phyloP scores from a whole-genome alignment of 345 rosid species.

The Citropsis articulata region DNA sequence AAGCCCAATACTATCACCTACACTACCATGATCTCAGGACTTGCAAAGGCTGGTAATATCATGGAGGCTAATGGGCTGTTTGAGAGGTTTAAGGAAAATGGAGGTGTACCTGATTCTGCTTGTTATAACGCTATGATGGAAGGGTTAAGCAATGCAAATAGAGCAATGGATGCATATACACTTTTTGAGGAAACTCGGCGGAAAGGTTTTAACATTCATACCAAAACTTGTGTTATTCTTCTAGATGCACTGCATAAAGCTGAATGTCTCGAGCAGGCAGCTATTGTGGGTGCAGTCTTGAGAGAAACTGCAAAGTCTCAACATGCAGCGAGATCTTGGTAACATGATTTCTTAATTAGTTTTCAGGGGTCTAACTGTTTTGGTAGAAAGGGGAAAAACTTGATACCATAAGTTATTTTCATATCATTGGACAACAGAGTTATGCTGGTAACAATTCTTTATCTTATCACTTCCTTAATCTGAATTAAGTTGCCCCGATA shows the following conservation, averaged over 20 bases:
- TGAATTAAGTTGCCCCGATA: background rate
- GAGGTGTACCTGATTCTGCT: slow-evolving; percentile 74
- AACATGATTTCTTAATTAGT: slow-evolving; percentile 17
- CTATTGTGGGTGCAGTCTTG: slow-evolving; percentile 85
- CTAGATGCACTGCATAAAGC: slow-evolving; percentile 83
- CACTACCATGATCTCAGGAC: slow-evolving; percentile 85
- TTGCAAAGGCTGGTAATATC: slow-evolving; percentile 85
- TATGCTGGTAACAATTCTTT: background rate
- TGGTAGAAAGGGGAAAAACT: background rate
- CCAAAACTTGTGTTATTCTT: slow-evolving; percentile 79
- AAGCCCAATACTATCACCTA: slow-evolving; percentile 67
- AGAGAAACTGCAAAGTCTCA: slow-evolving; percentile 84
- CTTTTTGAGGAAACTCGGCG: slow-evolving; percentile 82
- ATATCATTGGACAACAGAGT: background rate
- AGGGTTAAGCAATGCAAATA: slow-evolving; percentile 69
- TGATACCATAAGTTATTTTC: background rate
- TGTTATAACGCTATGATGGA: slow-evolving; percentile 79
- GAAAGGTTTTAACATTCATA: slow-evolving; percentile 62
- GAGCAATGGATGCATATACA: slow-evolving; percentile 71
- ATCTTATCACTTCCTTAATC: background rate
- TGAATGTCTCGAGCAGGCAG: slow-evolving; percentile 92
- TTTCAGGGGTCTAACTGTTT: background rate
- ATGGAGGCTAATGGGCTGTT: slow-evolving; percentile 64
- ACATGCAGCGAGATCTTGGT: slow-evolving; percentile 82
- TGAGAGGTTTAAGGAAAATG: slow-evolving; percentile 63